Conservation (phyloP, 345 rosid species). For the Corchorus olitorius region DNA sequence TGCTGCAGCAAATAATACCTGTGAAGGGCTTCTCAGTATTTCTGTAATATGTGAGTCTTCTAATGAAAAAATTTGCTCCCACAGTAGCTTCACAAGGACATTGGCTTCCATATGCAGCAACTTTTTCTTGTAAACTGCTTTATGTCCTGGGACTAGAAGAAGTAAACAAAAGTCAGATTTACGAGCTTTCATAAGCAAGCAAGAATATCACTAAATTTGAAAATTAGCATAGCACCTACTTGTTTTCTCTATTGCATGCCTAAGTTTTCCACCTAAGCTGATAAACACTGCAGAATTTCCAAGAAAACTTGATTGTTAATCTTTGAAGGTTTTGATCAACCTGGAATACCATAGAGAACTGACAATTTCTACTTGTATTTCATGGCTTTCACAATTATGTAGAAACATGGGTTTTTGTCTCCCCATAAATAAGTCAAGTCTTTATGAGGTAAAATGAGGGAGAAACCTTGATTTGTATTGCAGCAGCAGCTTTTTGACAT, state of each 20-base stretch:
- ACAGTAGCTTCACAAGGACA: conserved; percentile 36
- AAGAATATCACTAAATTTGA: not conserved
- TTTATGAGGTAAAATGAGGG: not conserved
- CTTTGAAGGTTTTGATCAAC: not conserved
- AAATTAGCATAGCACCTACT: not conserved
- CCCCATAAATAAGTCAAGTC: not conserved
- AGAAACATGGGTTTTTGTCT: too few species aligned
- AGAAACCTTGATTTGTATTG: conserved; percentile 14
- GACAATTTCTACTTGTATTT: not conserved
- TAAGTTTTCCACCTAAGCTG: conserved; percentile 7
- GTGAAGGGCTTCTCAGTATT: conserved; percentile 30
- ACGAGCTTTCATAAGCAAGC: not conserved
- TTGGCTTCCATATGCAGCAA: conserved; percentile 31
- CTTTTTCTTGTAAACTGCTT: conserved; percentile 23
- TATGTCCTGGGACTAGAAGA: conserved; percentile 40
- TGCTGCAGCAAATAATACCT: conserved; percentile 40
- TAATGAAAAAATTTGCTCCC: conserved; percentile 32
- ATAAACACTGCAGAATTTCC: conserved; percentile 9
- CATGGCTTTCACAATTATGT: not conserved
- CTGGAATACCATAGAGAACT: not conserved
- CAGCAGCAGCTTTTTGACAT: not conserved
- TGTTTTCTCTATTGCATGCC: conserved; percentile 9
- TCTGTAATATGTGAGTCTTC: conserved; percentile 35
- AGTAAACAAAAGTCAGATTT: not conserved
- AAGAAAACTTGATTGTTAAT: not conserved